Base-by-base conservation (phyloP, 139 green algal species). In the Spirogloea muscicola region DNA sequence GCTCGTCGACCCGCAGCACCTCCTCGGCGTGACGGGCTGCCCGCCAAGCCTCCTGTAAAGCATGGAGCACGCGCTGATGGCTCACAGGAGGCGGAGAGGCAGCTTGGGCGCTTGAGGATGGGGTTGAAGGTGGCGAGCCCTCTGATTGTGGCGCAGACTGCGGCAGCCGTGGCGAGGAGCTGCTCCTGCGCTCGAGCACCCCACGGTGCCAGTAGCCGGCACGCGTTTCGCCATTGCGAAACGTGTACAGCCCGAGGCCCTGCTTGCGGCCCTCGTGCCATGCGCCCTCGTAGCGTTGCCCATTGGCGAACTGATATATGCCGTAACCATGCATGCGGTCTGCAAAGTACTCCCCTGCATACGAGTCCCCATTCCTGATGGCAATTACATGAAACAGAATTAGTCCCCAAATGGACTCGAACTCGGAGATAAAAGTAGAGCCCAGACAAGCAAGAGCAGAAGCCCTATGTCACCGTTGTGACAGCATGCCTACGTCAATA, bases 241-340 rank as follows among this genome's bases (percentile, higher is more conserved):
- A 79, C 41, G 71, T 79, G 49, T 79, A 79, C 10, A 72, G 41
- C 18, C 71, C 71, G 36, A 79, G 29, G 10, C 71, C 71, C 52
- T 79, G 71, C 63, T 79, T 79, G 25, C 71, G 71, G 34, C 48
- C 71, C n/a, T 79, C 71, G 29, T 79, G 71, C 71, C 71, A 79
- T 27, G 71, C 71, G 36, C 71, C 71, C 37, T 79, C 71, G 33
- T 79, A 79, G 37, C 66, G 66, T 40, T 79, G 71, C 29, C 71
- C 71, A 42, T 79, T 79, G 25, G 25, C 41, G 52, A 79, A 79
- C 25, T 40, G 25, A 33, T 79, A 79, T 3, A 64, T 43, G 5
- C 71, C 71, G 43, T 72, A 79, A 13, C 71, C 71, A 57, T 79
- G 71, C 71, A 79, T 79, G 31, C 64, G 63, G 4, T 79, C 71